Conservation (phyloP, 306 rosid genomes). For the Citrullus mucosospermus region DNA sequence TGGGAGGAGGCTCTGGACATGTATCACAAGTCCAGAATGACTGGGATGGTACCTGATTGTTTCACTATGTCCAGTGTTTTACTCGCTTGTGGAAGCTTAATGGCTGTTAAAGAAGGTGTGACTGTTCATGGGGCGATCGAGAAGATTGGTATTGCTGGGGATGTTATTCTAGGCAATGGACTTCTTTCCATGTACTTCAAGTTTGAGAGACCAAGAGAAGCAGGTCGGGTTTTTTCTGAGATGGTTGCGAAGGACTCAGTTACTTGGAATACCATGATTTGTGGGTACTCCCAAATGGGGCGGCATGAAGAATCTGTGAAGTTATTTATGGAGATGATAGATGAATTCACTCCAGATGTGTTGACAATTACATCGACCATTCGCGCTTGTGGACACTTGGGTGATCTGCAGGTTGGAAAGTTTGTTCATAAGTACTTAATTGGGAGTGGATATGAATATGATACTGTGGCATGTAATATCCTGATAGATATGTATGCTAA, state of each 20-base stretch:
- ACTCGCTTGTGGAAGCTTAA: constrained; percentile 20
- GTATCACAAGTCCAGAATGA: constrained; percentile 7
- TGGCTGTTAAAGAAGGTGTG: constrained; percentile 14
- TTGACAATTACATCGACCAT: constrained; percentile 20
- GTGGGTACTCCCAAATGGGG: constrained; percentile 32
- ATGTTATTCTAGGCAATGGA: constrained; percentile 22
- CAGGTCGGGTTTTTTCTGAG: constrained; percentile 29
- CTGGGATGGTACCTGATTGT: constrained; percentile 13
- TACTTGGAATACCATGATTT: constrained; percentile 54
- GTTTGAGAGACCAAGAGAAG: constrained; percentile 13
- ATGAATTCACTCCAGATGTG: constrained; percentile 19
- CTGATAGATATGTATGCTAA: constrained; percentile 44
- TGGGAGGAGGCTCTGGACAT: constrained; percentile 21
- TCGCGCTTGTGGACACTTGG: constrained; percentile 22
- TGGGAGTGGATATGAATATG: constrained; percentile 26
- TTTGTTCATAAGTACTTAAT: constrained; percentile 37
- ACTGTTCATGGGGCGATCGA: constrained; percentile 15
- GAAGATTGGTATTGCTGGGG: constrained; percentile 18
- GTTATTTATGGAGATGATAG: constrained; percentile 20
- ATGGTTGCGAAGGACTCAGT: constrained; percentile 39
- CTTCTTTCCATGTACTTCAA: constrained; percentile 28
- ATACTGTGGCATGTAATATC: constrained; percentile 18
- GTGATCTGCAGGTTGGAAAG: constrained; percentile 20
- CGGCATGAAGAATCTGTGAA: constrained; percentile 13
- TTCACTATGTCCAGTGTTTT: constrained; percentile 15